Evolutionary conservation across 768 basidiomycete species (phyloP).

Genomic region (Daedaleopsis nitida): DNA sequence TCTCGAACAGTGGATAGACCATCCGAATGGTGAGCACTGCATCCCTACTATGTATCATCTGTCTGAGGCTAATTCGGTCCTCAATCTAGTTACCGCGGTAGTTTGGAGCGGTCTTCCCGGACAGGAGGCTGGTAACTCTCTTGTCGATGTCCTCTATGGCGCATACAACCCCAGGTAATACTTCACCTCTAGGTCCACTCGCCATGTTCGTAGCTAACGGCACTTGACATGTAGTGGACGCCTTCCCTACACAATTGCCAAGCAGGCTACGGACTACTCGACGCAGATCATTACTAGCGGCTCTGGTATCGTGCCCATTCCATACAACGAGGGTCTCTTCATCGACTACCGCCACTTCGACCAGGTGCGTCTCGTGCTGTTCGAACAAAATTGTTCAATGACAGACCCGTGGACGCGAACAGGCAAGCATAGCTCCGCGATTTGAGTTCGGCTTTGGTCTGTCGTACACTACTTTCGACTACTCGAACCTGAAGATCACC

Average conservation of each 20-base stretch:
- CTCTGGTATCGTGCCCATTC: slow-evolving; percentile 45
- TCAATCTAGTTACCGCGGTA: background rate
- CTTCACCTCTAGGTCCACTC: background rate
- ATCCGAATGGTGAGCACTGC: slow-evolving; percentile 54
- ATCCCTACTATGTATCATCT: too few relatives aligned
- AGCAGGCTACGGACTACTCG: slow-evolving; percentile 52
- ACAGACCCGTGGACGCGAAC: background rate
- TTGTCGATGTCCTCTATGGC: slow-evolving; percentile 80
- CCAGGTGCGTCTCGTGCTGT: slow-evolving; percentile 17
- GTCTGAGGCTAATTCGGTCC: background rate
- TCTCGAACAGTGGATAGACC: slow-evolving; percentile 69
- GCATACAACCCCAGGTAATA: slow-evolving; percentile 63
- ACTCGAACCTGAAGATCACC: slow-evolving; percentile 55
- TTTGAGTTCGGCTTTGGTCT: slow-evolving; percentile 90
- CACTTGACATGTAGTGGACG: slow-evolving; percentile 42
- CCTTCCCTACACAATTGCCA: slow-evolving; percentile 75
- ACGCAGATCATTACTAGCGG: slow-evolving; percentile 40
- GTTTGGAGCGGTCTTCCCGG: slow-evolving; percentile 62
- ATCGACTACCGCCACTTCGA: slow-evolving; percentile 43
- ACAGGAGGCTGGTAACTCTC: slow-evolving; percentile 72
- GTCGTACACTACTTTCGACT: slow-evolving; percentile 81
- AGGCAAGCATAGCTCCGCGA: slow-evolving; percentile 71
- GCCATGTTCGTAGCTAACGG: background rate
- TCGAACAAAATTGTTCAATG: too few relatives aligned
- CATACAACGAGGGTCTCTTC: slow-evolving; percentile 59